Base-by-base conservation (phyloP, 2,329 filamentous ascomycete species). In the Microsporum audouinii region DNA sequence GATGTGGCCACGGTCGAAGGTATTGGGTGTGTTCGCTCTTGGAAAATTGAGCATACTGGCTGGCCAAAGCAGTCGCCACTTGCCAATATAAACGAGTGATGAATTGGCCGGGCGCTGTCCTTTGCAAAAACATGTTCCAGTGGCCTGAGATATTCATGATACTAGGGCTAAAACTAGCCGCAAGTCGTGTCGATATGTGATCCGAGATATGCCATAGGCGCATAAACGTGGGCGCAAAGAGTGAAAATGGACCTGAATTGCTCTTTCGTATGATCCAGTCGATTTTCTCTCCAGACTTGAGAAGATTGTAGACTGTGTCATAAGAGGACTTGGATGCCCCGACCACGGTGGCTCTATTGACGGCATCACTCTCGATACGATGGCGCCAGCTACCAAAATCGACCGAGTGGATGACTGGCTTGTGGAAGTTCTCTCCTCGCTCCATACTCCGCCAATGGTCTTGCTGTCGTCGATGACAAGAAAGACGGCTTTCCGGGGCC, bases 291-390 rank as follows among this genome's bases (percentile, higher is more conserved):
- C 71, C 72, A 1, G 60, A 43, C 7, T 64, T 67, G 1, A 73
- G 63, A 1, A 74, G 65, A 7, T 70, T 63, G 58, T 65, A 73
- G 34, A 73, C 71, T 1, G 70, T 64, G 58, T 74, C 72, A 60
- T 69, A 74, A 1, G 71, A 66, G 2, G 71, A 73, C 63, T 74
- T 73, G 2, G 72, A 67, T 0, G 65, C 70, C 4, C 72, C 72
- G 2, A 72, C 61, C 2, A 75, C 72, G 5, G 67, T 66, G 1
- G 65, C 71, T 2, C 65, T 60, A 7, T 49, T 49, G n/a, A 49
- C 43, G 43, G 43, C 14, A 49, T 17, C n/a, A 17, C 43, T 27
- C 14, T 65, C 57, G 23, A 51, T 33, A 7, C 34, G 6, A 10
- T 59, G 14, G 23, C 43, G 27, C 14, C 31, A 17, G 33, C 8